Base-by-base conservation (phyloP, 2,329 filamentous ascomycete genomes). In the Calonectria crousiana region DNA sequence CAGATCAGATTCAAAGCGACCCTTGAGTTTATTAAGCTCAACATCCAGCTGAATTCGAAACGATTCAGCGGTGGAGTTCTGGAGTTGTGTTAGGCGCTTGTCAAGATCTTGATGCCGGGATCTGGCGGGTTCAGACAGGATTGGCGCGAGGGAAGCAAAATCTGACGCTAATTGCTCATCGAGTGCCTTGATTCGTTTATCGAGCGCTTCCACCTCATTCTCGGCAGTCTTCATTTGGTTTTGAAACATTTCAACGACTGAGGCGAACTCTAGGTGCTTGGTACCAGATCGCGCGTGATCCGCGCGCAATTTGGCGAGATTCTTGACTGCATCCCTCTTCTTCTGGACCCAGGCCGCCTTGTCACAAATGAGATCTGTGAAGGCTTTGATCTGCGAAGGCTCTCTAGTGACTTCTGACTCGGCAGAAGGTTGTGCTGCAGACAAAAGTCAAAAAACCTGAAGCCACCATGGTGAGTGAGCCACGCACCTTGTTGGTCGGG, bases 281-380 rank as follows among this genome's bases (percentile, higher is more conserved):
- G 74, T 64, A 5, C 60, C 62, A 18, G 71, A 76, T 3, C 77
- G 76, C 6, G 75, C 73, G 34, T 76, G 68, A 18, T 80, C 78
- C 20, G 11, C 14, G 16, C 67, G 67, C 9, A 76, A 36, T 38
- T 64, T 80, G 56, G 73, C 77, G 16, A 73, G 74, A 36, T 67
- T 77, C 13, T 74, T 78, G 6, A 75, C 75, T 23, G 78, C 76
- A 4, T 69, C 56, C 9, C 77, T 73, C 56, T 76, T 72, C 23
- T 77, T 72, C 44, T 74, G 74, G 20, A 69, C 78, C 67, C 74
- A 78, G 56, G 67, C 66, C 6, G 78, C 71, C 56, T 77, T 77
- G 10, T 83, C 77, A 28, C 75, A 77, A 9, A 83, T n/a, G 2
- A 78, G 41, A 16, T 81, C 77, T 20, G 76, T 70, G 2, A 82